A percentile compares a stretch with the other conserved stretches of the same genome.
Evolutionary conservation across 2,329 filamentous ascomycete species (phyloP).

Genomic region (Apiospora hydei): DNA sequence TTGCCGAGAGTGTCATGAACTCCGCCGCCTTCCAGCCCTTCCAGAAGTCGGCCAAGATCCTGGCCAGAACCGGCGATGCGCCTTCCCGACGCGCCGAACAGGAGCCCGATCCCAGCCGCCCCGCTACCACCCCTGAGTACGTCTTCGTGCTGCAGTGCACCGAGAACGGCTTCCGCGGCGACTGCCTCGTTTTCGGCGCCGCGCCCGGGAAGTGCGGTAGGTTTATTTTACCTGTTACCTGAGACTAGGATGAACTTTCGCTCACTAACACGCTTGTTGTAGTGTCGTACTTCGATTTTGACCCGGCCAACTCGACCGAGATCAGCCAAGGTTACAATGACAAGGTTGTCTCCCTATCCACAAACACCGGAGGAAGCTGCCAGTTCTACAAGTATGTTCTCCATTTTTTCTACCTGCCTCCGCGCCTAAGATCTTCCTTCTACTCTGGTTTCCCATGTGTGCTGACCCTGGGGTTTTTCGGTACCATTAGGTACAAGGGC

Average conservation of each 20-base stretch:
- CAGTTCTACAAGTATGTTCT: conserved; percentile 21
- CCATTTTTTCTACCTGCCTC: no score
- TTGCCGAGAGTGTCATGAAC: conserved; percentile 6
- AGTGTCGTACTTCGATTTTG: conserved; percentile 17
- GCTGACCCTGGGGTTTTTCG: no score
- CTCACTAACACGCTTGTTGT: not conserved
- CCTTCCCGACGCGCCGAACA: not conserved
- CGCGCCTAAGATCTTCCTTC: no score
- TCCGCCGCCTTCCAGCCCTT: not conserved
- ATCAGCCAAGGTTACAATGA: conserved; percentile 6
- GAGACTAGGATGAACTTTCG: not conserved
- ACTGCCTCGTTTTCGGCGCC: conserved; percentile 16
- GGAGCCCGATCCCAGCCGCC: not conserved
- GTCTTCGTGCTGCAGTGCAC: conserved; percentile 16
- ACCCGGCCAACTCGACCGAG: not conserved
- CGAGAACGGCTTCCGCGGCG: conserved; percentile 1
- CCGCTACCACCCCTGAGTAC: not conserved
- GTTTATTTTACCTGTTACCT: not conserved
- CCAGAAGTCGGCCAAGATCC: no score
- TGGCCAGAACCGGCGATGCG: no score
- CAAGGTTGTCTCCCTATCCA: conserved; percentile 14
- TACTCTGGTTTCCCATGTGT: not conserved
- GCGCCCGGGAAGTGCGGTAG: conserved; percentile 7
- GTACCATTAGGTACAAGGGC: not conserved
- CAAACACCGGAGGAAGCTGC: conserved; percentile 18